Evolutionary conservation across 2,329 filamentous ascomycete species (phyloP), one percentile per base, ranked within the genome.

Genomic region (Eurotiales sp.): DNA sequence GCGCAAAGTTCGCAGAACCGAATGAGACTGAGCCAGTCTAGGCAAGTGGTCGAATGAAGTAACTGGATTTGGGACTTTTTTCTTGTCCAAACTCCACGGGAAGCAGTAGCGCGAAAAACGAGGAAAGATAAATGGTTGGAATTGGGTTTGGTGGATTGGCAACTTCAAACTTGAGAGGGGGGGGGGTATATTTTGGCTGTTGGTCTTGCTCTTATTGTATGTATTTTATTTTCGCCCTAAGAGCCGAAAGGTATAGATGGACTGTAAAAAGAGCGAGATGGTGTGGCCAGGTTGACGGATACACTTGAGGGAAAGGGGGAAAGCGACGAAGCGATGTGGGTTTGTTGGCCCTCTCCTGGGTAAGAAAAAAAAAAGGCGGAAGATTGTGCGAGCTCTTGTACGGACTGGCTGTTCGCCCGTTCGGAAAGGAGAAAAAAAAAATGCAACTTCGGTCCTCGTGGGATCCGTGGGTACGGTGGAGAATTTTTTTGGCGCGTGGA

Each of bases 381-480:
- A n/a, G n/a, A n/a, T n/a, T n/a, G n/a, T n/a, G n/a, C n/a, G n/a
- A n/a, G n/a, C n/a, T n/a, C n/a, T n/a, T n/a, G n/a, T n/a, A n/a
- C n/a, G n/a, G n/a, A n/a, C n/a, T n/a, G n/a, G n/a, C n/a, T n/a
- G n/a, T n/a, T n/a, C n/a, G n/a, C n/a, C n/a, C n/a, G n/a, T n/a
- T n/a, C n/a, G n/a, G 3, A 27, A 34, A 15, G 17, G 36, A 55
- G 52, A 63, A 59, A 53, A 59, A 55, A 55, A 56, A 59, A 58
- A 47, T 52, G 57, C 55, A 54, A 47, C 55, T 61, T 54, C 52
- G 57, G 56, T 58, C 62, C 65, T 68, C 66, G 66, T 70, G 67
- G 65, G 64, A 66, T 68, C 64, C 66, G 67, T 68, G 64, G 61
- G 61, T 62, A 55, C 52, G 56, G 63, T 67, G 65, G 65, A 65